Base-by-base conservation (phyloP, 768 basidiomycete genomes). In the Termitomyces sp. region DNA sequence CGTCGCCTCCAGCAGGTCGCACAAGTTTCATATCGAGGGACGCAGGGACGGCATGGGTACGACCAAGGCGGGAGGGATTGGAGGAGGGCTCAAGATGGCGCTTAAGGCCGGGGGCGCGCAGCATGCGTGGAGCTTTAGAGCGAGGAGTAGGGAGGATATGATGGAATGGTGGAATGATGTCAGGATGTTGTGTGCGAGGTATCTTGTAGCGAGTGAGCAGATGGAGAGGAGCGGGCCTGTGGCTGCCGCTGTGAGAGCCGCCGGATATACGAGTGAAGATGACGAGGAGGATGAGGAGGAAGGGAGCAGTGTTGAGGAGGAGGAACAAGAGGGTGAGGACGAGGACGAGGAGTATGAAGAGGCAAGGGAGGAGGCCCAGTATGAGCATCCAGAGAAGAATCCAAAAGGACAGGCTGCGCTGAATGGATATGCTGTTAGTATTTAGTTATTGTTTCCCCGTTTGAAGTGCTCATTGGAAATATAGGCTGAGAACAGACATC, bases 121-220 rank as follows among this genome's bases (percentile, higher is more conserved):
- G 53, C 63, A 72, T 47, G 91, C 91, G 28, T 98, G 90, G 85
- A 90, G 86, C 48, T 98, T 99, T 79, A 81, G 94, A 35, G 82
- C 90, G 45, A 76, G 96, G 58, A 89, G 86, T 57, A 84, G 89
- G 61, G 96, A 98, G 60, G 96, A 98, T 63, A 94, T 98, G 93
- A 93, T 98, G 93, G 97, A 99, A 74, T 97, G 97, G 92, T 99
- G 97, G 97, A 98, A 98, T 67, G 97, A 98, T 67, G 78, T 95
- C 40, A 73, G 91, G 59, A 94, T 95, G 92, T 75, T 96, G 40
- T 95, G 94, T 64, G 93, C 94, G 21, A 73, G 93, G 59, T 98
- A 97, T 68, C 80, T 99, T 52, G 92, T 98, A 40, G 94, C 94
- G 34, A 91, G 88, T 61, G 97, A 98, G 74, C 81, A 85, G 68